Percentiles rank a stretch among this genome's conserved stretches.
Conservation (phyloP, 1,139 yeast genomes). For the Martiniozyma asiatica region DNA sequence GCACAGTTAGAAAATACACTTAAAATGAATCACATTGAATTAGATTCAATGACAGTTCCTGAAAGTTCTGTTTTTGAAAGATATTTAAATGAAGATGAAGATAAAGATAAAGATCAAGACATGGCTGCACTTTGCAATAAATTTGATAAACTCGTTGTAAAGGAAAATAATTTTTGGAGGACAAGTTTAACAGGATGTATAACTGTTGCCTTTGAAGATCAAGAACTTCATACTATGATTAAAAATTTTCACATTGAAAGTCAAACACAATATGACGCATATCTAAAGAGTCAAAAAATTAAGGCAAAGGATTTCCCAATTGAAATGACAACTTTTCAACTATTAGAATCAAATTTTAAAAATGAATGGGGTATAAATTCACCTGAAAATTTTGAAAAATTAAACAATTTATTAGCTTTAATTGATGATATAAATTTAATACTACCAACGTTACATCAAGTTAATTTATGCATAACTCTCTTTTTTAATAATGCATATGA, state of each 20-base stretch:
- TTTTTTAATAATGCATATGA: slow-evolving; percentile 27
- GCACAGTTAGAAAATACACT: slow-evolving; percentile 20
- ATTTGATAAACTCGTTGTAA: slow-evolving; percentile 29
- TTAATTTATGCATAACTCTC: slow-evolving; percentile 24
- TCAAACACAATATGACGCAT: slow-evolving; percentile 14
- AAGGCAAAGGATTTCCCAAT: slow-evolving; percentile 9
- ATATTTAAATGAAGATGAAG: slow-evolving; percentile 12
- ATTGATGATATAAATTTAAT: slow-evolving; percentile 23
- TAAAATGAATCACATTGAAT: slow-evolving; percentile 16
- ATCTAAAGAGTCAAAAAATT: slow-evolving; percentile 12
- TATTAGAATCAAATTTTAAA: slow-evolving; percentile 6
- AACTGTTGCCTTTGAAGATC: slow-evolving; percentile 26
- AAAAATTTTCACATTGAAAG: slow-evolving; percentile 19
- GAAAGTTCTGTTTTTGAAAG: too few relatives aligned
- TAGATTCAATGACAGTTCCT: too few relatives aligned
- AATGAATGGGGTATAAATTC: too few relatives aligned
- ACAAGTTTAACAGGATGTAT: slow-evolving; percentile 31
- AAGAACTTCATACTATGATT: slow-evolving; percentile 22
- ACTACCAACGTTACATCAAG: slow-evolving; percentile 25
- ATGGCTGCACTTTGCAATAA: slow-evolving; percentile 24
- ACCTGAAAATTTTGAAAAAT: slow-evolving; percentile 16
- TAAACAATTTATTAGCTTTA: slow-evolving; percentile 6
- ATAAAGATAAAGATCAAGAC: slow-evolving; percentile 19
- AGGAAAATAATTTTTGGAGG: slow-evolving; percentile 29
- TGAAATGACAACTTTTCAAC: background rate